Conservation (phyloP, 495 filamentous ascomycete species). For the Pyronema omphalodes region DNA sequence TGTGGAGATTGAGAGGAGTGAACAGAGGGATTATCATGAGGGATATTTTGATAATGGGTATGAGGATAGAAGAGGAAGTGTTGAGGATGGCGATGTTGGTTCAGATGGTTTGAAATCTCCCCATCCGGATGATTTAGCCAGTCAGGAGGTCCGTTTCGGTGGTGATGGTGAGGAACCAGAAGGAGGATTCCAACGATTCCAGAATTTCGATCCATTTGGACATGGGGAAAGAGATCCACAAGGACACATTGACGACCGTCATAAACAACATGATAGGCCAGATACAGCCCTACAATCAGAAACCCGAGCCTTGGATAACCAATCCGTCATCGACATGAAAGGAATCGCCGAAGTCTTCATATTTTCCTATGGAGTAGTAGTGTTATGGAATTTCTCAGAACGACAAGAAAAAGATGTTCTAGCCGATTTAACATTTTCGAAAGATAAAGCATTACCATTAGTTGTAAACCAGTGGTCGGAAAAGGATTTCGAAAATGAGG, state of each 20-base stretch:
- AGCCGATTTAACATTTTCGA: conserved; percentile 84
- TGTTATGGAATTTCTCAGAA: conserved; percentile 97
- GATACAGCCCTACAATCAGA: conserved; percentile 4
- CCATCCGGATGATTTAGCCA: too few species aligned
- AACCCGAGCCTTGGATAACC: conserved; percentile 16
- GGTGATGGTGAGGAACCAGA: too few species aligned
- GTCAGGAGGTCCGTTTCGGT: too few species aligned
- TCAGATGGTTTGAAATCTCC: too few species aligned
- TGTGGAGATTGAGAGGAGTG: conserved; percentile 90
- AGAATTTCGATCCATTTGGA: too few species aligned
- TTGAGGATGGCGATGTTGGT: conserved; percentile 21
- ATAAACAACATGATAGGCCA: neutral
- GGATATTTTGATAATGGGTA: conserved; percentile 51
- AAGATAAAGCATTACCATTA: conserved; percentile 28
- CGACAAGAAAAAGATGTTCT: conserved; percentile 91
- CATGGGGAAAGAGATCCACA: neutral
- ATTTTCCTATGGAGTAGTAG: conserved; percentile 91
- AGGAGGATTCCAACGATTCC: too few species aligned
- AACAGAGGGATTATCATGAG: conserved; percentile 73
- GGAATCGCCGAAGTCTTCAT: conserved; percentile 90
- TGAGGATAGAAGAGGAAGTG: conserved; percentile 21
- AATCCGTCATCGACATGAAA: conserved; percentile 22
- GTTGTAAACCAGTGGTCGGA: conserved; percentile 29
- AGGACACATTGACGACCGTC: neutral
- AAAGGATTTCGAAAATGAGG: conserved; percentile 89